Base-by-base conservation (phyloP, 306 rosid species). In the Dalbergia oliveri region DNA sequence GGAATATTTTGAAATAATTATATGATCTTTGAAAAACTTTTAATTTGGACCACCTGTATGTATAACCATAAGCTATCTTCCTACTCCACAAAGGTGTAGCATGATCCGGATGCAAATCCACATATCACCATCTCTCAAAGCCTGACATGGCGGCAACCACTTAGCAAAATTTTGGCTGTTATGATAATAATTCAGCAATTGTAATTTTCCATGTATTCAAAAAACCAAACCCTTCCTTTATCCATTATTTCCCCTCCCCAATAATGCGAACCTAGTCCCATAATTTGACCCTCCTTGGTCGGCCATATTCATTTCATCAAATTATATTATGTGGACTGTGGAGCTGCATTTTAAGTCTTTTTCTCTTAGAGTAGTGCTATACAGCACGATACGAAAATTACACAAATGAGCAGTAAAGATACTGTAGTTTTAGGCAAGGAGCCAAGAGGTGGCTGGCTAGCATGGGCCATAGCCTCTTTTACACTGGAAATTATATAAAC, bases 101-200 rank as follows among this genome's bases (percentile, higher is more conserved):
- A 73, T 49, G 9, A 69, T 73, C 66, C 80, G 23, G 9, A 69
- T 73, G 60, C 83, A 82, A 61, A 62, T 69, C 6, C 14, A 80
- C 31, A 35, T 16, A 68, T 64, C 77, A 31, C 72, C 18, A 74
- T 81, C 80, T 66, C 39, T 33, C 81, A 81, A 81, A 85, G 83
- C 86, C 88, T 43, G 50, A 33, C 53, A 60, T 47, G 64, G 74
- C 79, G 83, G 84, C 65, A 19, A 15, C 82, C 76, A 77, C 86
- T 71, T 50, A 5, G 68, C 76, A 72, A 33, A 19, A 33, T 44
- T 59, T 69, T 72, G 70, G 79, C 66, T 51, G 49, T 76, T 41
- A 62, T 62, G 45, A 72, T 70, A 50, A 76, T 82, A 77, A 43
- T 63, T 66, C 82, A 72, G 79, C 86, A 83, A 63, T 66, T 44